Base-by-base conservation (phyloP, 257 asterid species). In the Rhazya stricta region DNA sequence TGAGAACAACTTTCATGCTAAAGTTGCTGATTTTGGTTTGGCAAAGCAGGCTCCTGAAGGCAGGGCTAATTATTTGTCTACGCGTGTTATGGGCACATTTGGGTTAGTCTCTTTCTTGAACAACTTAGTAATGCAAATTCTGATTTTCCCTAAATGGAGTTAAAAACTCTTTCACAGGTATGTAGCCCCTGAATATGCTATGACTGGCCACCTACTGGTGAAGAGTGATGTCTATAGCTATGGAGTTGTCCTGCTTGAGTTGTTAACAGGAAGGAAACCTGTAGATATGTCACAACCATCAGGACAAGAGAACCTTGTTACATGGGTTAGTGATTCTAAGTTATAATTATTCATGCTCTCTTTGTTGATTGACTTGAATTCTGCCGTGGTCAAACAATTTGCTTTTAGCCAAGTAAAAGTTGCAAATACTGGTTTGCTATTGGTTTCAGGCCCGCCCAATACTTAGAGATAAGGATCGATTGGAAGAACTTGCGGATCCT, bases 61-160 rank as follows among this genome's bases (percentile, higher is more conserved):
- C 90, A 82, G 96, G 80, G 79, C 86, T 60, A 94, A 89, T 81
- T 88, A 89, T 84, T 88, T 94, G 77, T 89, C 98, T 50, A 92
- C 99, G 79, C 99, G 99, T 79, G 99, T 94, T 56, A 94, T 94
- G 99, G 99, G 99, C 77, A 92, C 99, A 82, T 94, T 94, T 73
- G 98, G 98, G 99, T 92, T 71, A 83, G 97, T 87, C 61, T 76
- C 73, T 60, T 73, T 53, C 50, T 53, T 45, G 32, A 69, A 23
- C 51, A 61, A 39, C 27, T 72, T 39, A 27, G 42, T 51, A 70
- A 50, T 42, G 41, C 46, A 43, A 39, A 74, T 45, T 16, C 21
- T 37, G 36, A 54, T 71, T 74, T 65, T 74, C 73, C 9, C 63
- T 75, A 51, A 73, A 50, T 77, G 54, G 50, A 42, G 58, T 79